Conservation (phyloP, 257 asterid genomes). For the Solanum peruvianum region DNA sequence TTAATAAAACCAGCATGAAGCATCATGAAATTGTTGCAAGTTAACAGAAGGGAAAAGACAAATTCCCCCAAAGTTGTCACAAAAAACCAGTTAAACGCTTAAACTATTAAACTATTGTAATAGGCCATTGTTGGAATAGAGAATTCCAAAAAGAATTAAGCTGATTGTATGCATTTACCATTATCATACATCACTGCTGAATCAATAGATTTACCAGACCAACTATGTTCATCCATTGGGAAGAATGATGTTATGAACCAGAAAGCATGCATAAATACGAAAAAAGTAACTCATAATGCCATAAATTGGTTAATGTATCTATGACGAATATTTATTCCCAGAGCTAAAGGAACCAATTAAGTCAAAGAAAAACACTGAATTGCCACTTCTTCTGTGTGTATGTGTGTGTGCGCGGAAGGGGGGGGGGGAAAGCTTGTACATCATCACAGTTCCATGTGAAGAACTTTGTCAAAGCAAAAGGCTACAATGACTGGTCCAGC, state of each 20-base stretch:
- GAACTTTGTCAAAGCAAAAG: slow-evolving; percentile 33
- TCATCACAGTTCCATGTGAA: slow-evolving; percentile 20
- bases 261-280: neutral
- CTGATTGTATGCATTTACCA: neutral
- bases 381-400: neutral
- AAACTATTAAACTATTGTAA: no score
- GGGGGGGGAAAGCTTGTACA: neutral
- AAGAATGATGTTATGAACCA: neutral
- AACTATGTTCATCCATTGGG: neutral
- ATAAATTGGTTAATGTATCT: neutral
- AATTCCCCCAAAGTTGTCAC: no score
- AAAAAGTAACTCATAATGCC: neutral
- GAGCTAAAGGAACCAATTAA: neutral
- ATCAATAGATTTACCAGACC: neutral
- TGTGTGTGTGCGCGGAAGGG: neutral
- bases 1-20: neutral
- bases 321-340: neutral
- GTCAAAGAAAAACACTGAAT: neutral
- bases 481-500: slow-evolving; percentile 64
- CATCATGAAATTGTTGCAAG: neutral
- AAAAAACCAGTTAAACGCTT: no score
- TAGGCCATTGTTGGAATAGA: neutral
- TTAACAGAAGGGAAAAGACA: neutral
- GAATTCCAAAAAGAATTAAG: neutral
- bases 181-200: neutral